Base-by-base conservation (phyloP, 2,329 filamentous ascomycete genomes). In the Apiospora malaysiana region DNA sequence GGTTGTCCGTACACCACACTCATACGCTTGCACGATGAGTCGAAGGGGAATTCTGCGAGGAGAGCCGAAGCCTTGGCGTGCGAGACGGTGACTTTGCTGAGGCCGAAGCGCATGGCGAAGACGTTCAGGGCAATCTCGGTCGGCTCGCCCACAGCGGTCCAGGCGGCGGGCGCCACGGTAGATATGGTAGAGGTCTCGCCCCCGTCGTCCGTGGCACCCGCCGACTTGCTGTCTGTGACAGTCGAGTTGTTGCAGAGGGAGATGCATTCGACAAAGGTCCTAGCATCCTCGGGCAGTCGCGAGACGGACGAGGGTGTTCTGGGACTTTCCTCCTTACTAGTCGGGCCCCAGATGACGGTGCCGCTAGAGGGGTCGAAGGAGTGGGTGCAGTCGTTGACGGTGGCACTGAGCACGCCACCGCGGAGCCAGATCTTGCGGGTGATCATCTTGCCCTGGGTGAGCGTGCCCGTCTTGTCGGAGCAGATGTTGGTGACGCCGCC, bases 111-210 rank as follows among this genome's bases (percentile, higher is more conserved):
- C 82, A 91, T 90, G 66, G 91, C 91, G 72, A 94, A 91, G 12
- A 93, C 91, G 73, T 92, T 90, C 21, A 94, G 87, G 14, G 92
- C 91, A 71, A 94, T 92, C 75, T 94, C 92, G 4, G 92, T 94
- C 4, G 91, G 90, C 74, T 92, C 90, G 67, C 90, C 91, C 56
- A 90, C 82, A 25, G 89, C 89, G 56, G 83, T 85, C 89, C 90
- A 92, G 1, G 83, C 78, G 1, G 82, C 78, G 40, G 83, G 80
- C 18, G 83, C 81, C n/a, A 82, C 77, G 10, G 84, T 86, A 5
- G 84, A 84, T 68, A 83, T 82, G 43, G 85, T 86, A 66, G 83
- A 84, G 12, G 83, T 83, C 73, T 86, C 85, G 25, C 82, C 81
- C n/a, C 80, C 76, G 69, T 85, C 83, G 70, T 85, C 84, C 16